Base-by-base conservation (phyloP, 345 rosid genomes). In the Salix exigua region DNA sequence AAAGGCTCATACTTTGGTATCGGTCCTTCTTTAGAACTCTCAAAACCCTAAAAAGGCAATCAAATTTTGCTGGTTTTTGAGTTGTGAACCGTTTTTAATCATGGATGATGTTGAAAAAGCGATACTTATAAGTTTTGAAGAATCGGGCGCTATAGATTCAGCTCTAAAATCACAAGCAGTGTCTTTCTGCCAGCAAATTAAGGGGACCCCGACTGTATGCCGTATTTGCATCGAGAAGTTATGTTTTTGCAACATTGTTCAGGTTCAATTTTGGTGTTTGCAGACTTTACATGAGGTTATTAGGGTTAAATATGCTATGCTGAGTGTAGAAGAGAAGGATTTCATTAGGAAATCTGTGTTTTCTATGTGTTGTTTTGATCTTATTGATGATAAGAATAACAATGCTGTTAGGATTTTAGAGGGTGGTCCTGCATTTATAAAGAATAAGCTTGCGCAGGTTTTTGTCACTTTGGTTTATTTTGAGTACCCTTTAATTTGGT, bases 201-300 rank as follows among this genome's bases (percentile, higher is more conserved):
- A 89, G 77, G 98, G 85, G 7, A 74, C 79, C 40, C 86, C 88
- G 5, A 78, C 89, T 5, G 79, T 91, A 11, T 88, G 90, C 66
- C 79, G 88, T 42, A 77, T 89, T 23, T 93, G 97, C 73, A 80
- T 96, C 16, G 94, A 93, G 81, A 96, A 91, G 83, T 80, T 96
- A 72, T 80, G 87, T 62, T 82, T 85, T 75, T 96, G 86, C 81
- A 85, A 75, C 68, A 83, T 89, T 33, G 88, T 83, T 23, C 91
- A 90, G 77, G 97, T 95, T 69, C 98, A 91, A 90, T 96, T 96
- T 83, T 96, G 99, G 99, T 91, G 97, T 68, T 83, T 96, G 68
- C 99, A 96, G 86, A 88, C 94, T 75, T 75, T 93, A 37, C 91
- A 91, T 16, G 98, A 96, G 50, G 92, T 92, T 17, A 77, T 92